Base-by-base conservation (phyloP, 2,329 filamentous ascomycete species). In the Coniochaeta sp. region DNA sequence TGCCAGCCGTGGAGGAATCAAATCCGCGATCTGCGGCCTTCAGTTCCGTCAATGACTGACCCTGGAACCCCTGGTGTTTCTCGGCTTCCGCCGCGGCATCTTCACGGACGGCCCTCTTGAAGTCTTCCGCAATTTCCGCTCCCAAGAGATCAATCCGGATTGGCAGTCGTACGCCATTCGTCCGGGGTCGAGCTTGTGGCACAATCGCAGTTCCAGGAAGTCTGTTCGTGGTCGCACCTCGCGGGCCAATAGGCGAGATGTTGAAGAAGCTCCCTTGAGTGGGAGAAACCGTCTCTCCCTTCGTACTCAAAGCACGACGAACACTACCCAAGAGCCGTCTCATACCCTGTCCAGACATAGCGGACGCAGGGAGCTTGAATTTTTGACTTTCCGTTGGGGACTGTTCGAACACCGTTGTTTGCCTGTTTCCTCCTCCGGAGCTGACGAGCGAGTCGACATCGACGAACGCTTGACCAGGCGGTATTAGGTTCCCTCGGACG, bases 301-400 rank as follows among this genome's bases (percentile, higher is more conserved):
- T 76, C 16, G 81, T 90, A 70, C 91, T 91, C 56, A 97, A 73
- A 6, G 88, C 93, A 63, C 91, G 86, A 19, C 92, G 89, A 40
- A 98, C 90, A 63, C 90, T 93, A 7, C 92, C 90, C 57, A 99
- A 81, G 0, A 98, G 82, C 66, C 87, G 95, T 72, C 88, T 93
- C 81, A 97, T 90, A 2, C 90, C 91, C 34, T 89, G 88, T 55
- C 84, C 81, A 10, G 83, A 86, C 81, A 87, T 85, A 59, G 83
- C 83, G 16, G 83, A 83, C 1, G 77, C 77, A 28, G 72, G 70
- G 14, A 75, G 74, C 64, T 82, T 86, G 47, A 74, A 68, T 55
- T 78, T 76, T 47, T 68, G 66, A 8, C 66, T 60, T 17, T 77
- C 69, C 12, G 66, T 64, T 2, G 71, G 67, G 24, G 72, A 73